Evolutionary conservation across 768 basidiomycete genomes (phyloP).

Genomic region (Kwoniella shandongensis): DNA sequence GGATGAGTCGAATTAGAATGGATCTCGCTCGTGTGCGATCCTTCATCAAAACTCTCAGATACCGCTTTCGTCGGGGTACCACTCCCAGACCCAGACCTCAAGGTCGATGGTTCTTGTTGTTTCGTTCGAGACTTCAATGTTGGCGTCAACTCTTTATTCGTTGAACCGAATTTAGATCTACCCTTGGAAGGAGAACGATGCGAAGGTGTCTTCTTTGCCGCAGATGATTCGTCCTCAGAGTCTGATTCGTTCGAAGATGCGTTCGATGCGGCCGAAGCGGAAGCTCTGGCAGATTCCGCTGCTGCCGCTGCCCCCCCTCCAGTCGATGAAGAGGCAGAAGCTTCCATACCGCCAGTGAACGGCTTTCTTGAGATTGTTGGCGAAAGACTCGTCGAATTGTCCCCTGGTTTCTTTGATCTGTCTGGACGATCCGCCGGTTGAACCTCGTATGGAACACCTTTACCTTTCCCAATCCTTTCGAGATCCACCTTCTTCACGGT

Average conservation of each 20-base stretch:
- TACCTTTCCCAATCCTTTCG: conserved; percentile 11
- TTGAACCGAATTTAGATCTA: too few relatives aligned
- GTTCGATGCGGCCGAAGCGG: too few relatives aligned
- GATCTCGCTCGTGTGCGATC: background rate
- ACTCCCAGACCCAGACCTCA: too few relatives aligned
- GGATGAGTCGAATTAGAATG: background rate
- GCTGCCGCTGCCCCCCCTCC: background rate
- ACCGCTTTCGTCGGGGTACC: background rate
- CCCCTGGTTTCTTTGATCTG: conserved; percentile 3
- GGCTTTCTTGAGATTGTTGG: background rate
- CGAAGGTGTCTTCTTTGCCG: too few relatives aligned
- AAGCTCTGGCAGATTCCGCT: too few relatives aligned
- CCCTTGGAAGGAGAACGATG: too few relatives aligned
- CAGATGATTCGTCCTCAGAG: too few relatives aligned
- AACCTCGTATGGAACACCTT: conserved; percentile 22
- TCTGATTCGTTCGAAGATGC: too few relatives aligned
- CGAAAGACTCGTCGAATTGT: conserved; percentile 12
- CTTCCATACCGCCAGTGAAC: background rate
- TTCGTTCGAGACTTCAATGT: background rate
- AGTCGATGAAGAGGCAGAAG: conserved; percentile 4
- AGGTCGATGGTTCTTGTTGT: background rate
- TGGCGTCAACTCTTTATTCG: too few relatives aligned
- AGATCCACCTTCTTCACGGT: conserved; percentile 33
- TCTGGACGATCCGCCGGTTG: background rate
- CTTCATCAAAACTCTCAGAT: background rate